Base-by-base conservation (phyloP, 2,329 filamentous ascomycete genomes). In the Fusarium cyanostomum region DNA sequence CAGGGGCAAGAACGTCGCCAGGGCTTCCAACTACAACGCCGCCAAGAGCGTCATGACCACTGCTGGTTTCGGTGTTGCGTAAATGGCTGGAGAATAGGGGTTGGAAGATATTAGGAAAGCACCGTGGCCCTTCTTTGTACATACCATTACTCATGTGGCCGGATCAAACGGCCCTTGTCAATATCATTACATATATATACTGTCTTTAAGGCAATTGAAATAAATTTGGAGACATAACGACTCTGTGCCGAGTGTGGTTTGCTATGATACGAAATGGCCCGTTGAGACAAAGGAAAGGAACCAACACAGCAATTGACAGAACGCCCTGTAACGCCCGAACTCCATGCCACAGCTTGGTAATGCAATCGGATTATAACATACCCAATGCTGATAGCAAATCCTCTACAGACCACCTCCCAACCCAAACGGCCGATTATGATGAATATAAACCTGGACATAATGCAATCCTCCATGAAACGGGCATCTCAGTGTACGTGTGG, bases 1-100 rank as follows among this genome's bases (percentile, higher is more conserved):
- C 72, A 72, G 75, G 44, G 82, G 82, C 58, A 83, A 84, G 79
- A 82, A 78, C 58, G 71, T 86, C 63, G 84, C 84, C 11, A 66
- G 75, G 54, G 81, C 82, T 12, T 55, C 66, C 12, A 66, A 75
- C 24, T 73, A 73, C 44, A 68, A 66, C 41, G 73, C 73, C 24
- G 78, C 74, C 60, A 72, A 77, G 49, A 75, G 61, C 34, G 76
- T 81, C 45, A 68, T 70, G 13, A 73, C 68, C 55, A 77, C 72
- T 35, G 81, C 82, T 64, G 82, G 82, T 8, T 78, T 84, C 59
- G 82, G 82, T 26, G 78, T 74, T 48, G 71, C 80, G 53, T 80
- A 75, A 50, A 56, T 15, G 26, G 42, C 33, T 33, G 30, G 30
- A 43, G 18, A 34, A 33, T 21, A 27, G 34, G 37, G 18, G 26